A percentile compares a stretch with the other conserved stretches of the same genome.
Conservation (phyloP, 108 stramenopile species). For the Schizochytrium sp. region DNA sequence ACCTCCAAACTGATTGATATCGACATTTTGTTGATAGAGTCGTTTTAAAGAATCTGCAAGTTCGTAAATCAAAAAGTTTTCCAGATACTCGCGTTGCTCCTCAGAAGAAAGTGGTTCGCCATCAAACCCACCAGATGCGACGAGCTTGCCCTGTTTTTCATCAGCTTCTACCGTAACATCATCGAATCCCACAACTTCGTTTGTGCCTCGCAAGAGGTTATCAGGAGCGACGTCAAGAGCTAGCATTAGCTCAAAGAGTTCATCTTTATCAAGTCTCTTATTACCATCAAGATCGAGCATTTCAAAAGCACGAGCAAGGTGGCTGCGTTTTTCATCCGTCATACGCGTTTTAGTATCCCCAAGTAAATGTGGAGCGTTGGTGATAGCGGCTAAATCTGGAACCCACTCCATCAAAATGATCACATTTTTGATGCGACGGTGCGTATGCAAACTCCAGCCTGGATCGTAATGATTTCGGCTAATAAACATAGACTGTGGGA, state of each 20-base stretch:
- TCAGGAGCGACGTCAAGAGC: slow-evolving; percentile 70
- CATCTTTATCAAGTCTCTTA: slow-evolving; percentile 66
- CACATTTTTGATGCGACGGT: slow-evolving; percentile 76
- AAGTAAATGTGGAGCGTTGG: not conserved
- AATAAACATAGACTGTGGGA: slow-evolving; percentile 71
- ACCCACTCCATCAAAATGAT: slow-evolving; percentile 73
- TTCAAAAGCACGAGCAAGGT: slow-evolving; percentile 63
- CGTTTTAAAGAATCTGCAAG: not conserved
- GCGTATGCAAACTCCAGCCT: slow-evolving; percentile 73
- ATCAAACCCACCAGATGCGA: not conserved
- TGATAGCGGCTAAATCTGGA: not conserved
- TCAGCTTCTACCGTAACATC: slow-evolving; percentile 55
- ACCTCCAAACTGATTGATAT: not conserved
- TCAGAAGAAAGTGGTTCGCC: not conserved
- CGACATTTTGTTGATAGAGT: not conserved
- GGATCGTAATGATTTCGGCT: slow-evolving; percentile 74
- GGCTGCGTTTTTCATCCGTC: not conserved
- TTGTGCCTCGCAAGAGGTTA: slow-evolving; percentile 11
- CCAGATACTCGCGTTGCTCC: slow-evolving; percentile 13
- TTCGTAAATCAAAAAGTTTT: not conserved
- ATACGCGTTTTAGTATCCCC: not conserved
- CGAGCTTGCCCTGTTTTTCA: not conserved
- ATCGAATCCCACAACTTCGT: slow-evolving; percentile 23
- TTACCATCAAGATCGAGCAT: slow-evolving; percentile 76
- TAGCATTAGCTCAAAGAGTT: slow-evolving; percentile 61